Evolutionary conservation across 2,329 filamentous ascomycete genomes (phyloP).

Genomic region (Aspergillus brunneoviolaceus): DNA sequence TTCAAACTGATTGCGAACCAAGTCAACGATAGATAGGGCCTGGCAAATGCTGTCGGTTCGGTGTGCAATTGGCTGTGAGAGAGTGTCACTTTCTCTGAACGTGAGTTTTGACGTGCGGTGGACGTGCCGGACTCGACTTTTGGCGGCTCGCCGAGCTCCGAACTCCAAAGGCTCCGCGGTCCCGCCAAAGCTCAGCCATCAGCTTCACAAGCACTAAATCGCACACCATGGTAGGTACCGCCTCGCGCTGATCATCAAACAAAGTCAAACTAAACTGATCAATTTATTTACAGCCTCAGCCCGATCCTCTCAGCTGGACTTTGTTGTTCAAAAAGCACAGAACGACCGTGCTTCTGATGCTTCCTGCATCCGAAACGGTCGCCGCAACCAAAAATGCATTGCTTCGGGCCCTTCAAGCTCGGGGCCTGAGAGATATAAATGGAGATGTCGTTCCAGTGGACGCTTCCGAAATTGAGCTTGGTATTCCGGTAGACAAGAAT

Average conservation of each 20-base stretch:
- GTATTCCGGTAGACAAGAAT: constrained; percentile 47
- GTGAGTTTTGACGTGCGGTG: background rate
- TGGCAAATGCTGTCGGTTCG: too few species aligned
- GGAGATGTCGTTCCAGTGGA: constrained; percentile 39
- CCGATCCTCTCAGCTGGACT: constrained; percentile 57
- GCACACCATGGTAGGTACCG: constrained; percentile 18
- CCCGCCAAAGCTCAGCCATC: constrained; percentile 14
- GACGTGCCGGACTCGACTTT: background rate
- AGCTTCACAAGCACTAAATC: constrained; percentile 17
- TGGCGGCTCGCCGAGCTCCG: constrained; percentile 6
- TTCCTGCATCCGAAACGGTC: constrained; percentile 59
- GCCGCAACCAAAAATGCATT: constrained; percentile 59
- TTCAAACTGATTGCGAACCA: too few species aligned
- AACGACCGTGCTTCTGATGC: constrained; percentile 68
- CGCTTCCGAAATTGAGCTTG: constrained; percentile 48
- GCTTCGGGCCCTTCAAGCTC: constrained; percentile 53
- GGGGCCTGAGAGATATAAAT: constrained; percentile 42
- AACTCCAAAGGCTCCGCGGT: constrained; percentile 11
- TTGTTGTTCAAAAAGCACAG: constrained; percentile 72
- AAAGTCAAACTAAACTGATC: background rate
- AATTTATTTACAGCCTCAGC: constrained; percentile 17
- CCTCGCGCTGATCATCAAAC: background rate
- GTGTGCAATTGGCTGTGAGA: background rate
- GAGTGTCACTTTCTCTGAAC: background rate
- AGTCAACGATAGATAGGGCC: too few species aligned